Percentiles rank a stretch among this genome's conserved stretches.
Conservation (phyloP, 1,284 basidiomycete species). For the Malassezia sp. region DNA sequence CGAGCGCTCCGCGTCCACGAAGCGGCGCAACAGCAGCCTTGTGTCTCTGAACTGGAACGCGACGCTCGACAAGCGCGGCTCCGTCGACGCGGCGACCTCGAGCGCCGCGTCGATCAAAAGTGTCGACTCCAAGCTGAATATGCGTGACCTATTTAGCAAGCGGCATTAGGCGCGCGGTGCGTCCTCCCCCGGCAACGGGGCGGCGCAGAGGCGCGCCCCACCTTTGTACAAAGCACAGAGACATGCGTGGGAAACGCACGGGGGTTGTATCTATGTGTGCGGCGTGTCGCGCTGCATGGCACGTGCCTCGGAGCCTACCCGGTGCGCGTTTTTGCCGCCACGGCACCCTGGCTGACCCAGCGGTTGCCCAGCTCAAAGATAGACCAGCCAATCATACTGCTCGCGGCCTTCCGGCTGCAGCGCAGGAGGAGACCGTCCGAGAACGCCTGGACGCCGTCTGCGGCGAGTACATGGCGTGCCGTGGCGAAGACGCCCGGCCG, state of each 20-base stretch:
- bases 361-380: slow-evolving; percentile 34
- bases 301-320: too few species aligned
- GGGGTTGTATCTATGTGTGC: too few species aligned
- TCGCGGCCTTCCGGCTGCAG: slow-evolving; percentile 39
- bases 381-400: slow-evolving; percentile 42
- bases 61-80: background rate
- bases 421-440: slow-evolving; percentile 39
- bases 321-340: background rate
- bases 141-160: background rate
- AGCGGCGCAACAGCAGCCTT: background rate
- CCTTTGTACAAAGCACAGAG: too few species aligned
- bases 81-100: background rate
- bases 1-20: slow-evolving; percentile 9
- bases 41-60: background rate
- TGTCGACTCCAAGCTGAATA: background rate
- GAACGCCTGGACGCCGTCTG: slow-evolving; percentile 24
- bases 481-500: slow-evolving; percentile 17
- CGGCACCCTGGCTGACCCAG: background rate
- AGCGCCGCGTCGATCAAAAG: background rate
- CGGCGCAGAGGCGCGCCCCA: too few species aligned
- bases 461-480: slow-evolving; percentile 22
- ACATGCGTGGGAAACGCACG: too few species aligned
- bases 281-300: too few species aligned
- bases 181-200: too few species aligned
- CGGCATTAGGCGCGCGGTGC: too few species aligned